Evolutionary conservation across 1,284 basidiomycete species (phyloP), one percentile per base, ranked within the genome.

Genomic region (Inonotus hispidus): DNA sequence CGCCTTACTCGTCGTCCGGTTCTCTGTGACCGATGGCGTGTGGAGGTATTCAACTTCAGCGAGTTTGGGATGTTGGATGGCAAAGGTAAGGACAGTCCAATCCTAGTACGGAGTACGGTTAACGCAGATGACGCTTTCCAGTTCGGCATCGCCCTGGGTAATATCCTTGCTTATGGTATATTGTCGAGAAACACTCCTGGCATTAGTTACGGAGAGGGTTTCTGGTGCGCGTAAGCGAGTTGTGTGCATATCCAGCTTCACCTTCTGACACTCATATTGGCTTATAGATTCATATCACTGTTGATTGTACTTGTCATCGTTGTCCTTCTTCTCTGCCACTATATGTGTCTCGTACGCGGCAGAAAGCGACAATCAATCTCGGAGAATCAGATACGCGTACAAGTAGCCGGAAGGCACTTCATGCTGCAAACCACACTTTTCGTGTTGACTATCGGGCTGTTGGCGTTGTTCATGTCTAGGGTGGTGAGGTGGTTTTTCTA

Each of bases 371-470:
- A 58, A 35, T 38, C 49, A 23, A 29, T 43, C 45, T 53, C 65
- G 4, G 50, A 64, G 2, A 69, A 69, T 53, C 64, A 64, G 29
- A 46, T 66, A 19, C 68, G 73, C 37, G 61, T 75, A 16, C 68
- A 71, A 21, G 63, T 70, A 11, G 68, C 71, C 16, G 75, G 75
- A 2, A 67, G 70, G 46, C 71, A 73, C 56, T 77, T 78, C 61
- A 75, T 77, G 72, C 64, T 74, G 11, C 73, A 74, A 43, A 71
- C 74, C 61, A 73, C 72, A 0, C 58, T 71, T 27, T 70, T 77
- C 62, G 68, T 76, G 19, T 63, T 66, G 21, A 70, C 75, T 27
- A 62, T 76, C 53, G 75, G 41, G 10, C 29, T 67, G 23, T 53
- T 63, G 13, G 64, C 67, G 4, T 53, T 68, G 21, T 62, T 66